These are phyloP conservation scores for Pseudogymnoascus destructans DNA, from an alignment of 2,329 filamentous ascomycete genomes.

Conservation along the genomic window DNA sequence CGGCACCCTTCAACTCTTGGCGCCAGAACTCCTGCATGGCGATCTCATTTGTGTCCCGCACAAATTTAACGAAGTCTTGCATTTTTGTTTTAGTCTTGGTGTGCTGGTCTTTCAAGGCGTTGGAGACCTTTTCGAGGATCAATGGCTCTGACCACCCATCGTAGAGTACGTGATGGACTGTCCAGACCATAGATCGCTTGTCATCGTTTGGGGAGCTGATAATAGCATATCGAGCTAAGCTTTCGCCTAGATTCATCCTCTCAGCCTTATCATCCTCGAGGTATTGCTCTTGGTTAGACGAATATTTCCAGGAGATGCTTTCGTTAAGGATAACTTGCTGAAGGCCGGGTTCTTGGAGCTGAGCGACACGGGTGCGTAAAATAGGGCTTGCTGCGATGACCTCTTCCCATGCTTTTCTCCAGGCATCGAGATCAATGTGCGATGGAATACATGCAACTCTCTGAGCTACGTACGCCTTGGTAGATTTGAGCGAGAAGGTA, in stretches of 20 bases:
- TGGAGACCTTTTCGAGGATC: slow-evolving; percentile 22
- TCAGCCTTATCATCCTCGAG: slow-evolving; percentile 15
- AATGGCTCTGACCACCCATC: slow-evolving; percentile 38
- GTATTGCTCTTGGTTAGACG: slow-evolving; percentile 18
- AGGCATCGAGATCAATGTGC: slow-evolving; percentile 16
- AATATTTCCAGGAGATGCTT: slow-evolving; percentile 15
- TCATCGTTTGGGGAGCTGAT: slow-evolving; percentile 14
- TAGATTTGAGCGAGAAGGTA: slow-evolving; percentile 25
- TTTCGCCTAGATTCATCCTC: slow-evolving; percentile 22
- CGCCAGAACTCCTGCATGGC: slow-evolving; percentile 35
- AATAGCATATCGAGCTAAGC: slow-evolving; percentile 18
- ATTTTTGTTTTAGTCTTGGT: slow-evolving; percentile 27
- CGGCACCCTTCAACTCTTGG: slow-evolving; percentile 31
- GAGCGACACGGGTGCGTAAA: slow-evolving; percentile 26
- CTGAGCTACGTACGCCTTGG: slow-evolving; percentile 28
- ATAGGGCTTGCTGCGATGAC: slow-evolving; percentile 23
- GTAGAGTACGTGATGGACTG: slow-evolving; percentile 43
- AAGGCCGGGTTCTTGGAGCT: slow-evolving; percentile 23
- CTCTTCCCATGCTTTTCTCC: slow-evolving; percentile 24
- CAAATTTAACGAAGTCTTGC: slow-evolving; percentile 36
- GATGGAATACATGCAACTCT: slow-evolving; percentile 18
- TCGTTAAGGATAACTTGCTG: slow-evolving; percentile 19
- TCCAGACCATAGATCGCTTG: slow-evolving; percentile 35
- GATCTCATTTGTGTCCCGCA: slow-evolving; percentile 30
- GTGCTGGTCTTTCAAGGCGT: slow-evolving; percentile 16